phyloP scores from a whole-genome alignment of 2,329 filamentous ascomycete species.

The Gaeumannomyces tritici region DNA sequence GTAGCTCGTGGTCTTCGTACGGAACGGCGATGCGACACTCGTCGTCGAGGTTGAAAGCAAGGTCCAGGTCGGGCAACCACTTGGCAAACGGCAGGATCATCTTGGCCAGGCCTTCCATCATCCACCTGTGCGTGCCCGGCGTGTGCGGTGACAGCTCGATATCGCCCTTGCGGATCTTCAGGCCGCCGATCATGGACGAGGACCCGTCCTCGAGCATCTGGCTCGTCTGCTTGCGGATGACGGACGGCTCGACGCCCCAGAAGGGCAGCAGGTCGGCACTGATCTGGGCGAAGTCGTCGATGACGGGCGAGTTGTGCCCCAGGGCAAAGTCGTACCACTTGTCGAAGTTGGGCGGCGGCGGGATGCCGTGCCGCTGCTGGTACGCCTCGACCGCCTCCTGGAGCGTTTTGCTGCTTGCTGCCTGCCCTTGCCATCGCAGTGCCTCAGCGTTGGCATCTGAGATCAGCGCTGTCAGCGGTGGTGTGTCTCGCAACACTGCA shows the following conservation, averaged over 20 bases:
- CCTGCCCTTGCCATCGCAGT: neutral
- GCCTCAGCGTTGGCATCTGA: slow-evolving; percentile 33
- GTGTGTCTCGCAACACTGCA: neutral
- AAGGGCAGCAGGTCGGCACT: slow-evolving; percentile 57
- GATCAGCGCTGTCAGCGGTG: neutral
- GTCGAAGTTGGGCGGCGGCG: slow-evolving; percentile 80
- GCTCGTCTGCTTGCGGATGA: slow-evolving; percentile 42
- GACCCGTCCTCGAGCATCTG: slow-evolving; percentile 19
- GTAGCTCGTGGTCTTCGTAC: slow-evolving; percentile 27
- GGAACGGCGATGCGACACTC: slow-evolving; percentile 37
- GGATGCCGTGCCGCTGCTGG: slow-evolving; percentile 67
- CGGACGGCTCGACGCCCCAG: slow-evolving; percentile 53
- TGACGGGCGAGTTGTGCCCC: slow-evolving; percentile 55
- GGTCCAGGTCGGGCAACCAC: slow-evolving; percentile 40
- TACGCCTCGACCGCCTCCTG: slow-evolving; percentile 72
- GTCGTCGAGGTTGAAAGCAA: slow-evolving; percentile 41
- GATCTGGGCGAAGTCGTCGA: slow-evolving; percentile 64
- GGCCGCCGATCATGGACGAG: slow-evolving; percentile 19
- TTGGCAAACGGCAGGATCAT: slow-evolving; percentile 31
- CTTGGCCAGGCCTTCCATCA: slow-evolving; percentile 23
- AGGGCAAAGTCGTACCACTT: slow-evolving; percentile 48
- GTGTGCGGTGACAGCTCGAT: slow-evolving; percentile 20
- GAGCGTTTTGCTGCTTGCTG: slow-evolving; percentile 42
- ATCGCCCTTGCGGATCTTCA: slow-evolving; percentile 21
- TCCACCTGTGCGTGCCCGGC: slow-evolving; percentile 23